These are phyloP conservation scores for Kernera saxatilis DNA, from an alignment of 345 rosid species.

Conservation along the genomic window DNA sequence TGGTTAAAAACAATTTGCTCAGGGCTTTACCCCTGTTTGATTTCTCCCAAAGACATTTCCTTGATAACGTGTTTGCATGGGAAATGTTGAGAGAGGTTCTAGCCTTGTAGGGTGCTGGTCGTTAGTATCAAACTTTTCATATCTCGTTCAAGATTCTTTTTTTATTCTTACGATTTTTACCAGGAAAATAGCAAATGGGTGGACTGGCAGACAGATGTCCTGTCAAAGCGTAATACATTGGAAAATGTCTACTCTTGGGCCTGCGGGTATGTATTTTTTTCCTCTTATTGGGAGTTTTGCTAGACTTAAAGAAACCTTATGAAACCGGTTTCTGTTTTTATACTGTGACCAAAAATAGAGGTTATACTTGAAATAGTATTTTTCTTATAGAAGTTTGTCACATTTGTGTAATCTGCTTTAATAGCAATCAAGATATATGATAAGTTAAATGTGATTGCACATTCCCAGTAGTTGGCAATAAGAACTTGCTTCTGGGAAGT, in stretches of 20 bases:
- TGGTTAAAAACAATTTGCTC: background rate
- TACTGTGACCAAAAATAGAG: background rate
- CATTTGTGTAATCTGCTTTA: conserved; percentile 6
- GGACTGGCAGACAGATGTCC: conserved; percentile 67
- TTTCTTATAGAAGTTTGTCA: background rate
- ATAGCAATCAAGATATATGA: background rate
- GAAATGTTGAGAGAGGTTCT: background rate
- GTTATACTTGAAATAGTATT: background rate
- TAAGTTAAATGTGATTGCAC: conserved; percentile 4
- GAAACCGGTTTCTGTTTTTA: background rate
- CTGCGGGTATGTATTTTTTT: conserved; percentile 62
- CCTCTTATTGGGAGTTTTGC: background rate
- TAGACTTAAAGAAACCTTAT: background rate
- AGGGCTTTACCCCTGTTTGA: background rate
- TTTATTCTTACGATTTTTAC: conserved; percentile 14
- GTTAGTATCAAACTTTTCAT: background rate
- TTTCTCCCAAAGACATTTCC: background rate
- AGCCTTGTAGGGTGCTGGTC: background rate
- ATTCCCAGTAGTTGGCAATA: background rate
- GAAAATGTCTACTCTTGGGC: conserved; percentile 88
- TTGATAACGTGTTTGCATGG: background rate
- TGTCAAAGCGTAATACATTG: conserved; percentile 69
- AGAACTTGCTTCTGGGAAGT: conserved; percentile 6
- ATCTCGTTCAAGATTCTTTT: background rate
- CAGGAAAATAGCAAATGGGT: conserved; percentile 71